Base-by-base conservation (phyloP, 2,329 filamentous ascomycete species). In the Scytalidium sp. region DNA sequence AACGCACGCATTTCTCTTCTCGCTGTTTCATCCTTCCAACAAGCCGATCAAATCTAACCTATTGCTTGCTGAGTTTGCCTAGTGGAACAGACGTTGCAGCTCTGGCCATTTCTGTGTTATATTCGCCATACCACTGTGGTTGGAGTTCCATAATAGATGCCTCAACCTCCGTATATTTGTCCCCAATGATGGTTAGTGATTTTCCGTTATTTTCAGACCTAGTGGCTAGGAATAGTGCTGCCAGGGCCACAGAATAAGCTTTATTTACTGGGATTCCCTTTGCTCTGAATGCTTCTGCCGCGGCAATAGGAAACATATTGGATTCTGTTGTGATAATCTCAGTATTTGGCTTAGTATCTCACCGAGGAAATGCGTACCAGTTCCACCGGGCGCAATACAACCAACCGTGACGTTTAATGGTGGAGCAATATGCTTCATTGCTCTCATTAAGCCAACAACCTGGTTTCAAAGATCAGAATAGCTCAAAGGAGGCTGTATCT, bases 221-320 rank as follows among this genome's bases (percentile, higher is more conserved):
- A 21, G 41, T 9, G 5, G 41, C 41, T 20, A 43, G 22, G 22
- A 43, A 43, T 11, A 43, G n/a, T 43, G 41, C 41, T 19, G 41
- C 41, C 7, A 43, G 41, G 4, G 41, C 41, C 19, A 43, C 41
- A 5, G 41, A 43, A 43, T 43, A 43, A 6, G 41, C 41, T 23
- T 43, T 43, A 23, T 43, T 43, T 11, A 43, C 41, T 23, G 41
- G 41, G 21, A 43, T 43, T 21, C 41, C 41, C n/a, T 43, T 43
- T 43, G 41, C 41, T 11, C 41, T 21, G 19, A 43, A 43, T 43
- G 41, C 41, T 11, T 43, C 41, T 43, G 41, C 41, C 21, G 41
- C 41, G 19, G 19, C 41, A 17, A 9, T 43, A 11, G 41, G 41
- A 43, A 43, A 43, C 41, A 43, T 43, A 19, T 43, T 43, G 5